Percentiles rank a stretch among this genome's conserved stretches.
phyloP scores from a whole-genome alignment of 805 yeast species.

The Yarrowia sp. region DNA sequence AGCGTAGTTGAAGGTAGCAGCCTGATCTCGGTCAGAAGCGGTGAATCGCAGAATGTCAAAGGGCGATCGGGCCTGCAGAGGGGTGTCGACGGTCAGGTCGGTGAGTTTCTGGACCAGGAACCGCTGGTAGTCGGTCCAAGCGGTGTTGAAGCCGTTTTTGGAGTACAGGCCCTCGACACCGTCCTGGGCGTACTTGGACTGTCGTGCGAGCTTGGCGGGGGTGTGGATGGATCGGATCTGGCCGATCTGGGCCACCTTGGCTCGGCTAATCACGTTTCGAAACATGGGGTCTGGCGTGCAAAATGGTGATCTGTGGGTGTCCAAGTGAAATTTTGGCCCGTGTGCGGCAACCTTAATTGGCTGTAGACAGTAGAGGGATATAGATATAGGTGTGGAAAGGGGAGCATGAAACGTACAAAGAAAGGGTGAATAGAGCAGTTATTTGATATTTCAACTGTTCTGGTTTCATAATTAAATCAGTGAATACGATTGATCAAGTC shows the following conservation, averaged over 20 bases:
- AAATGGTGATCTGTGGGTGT: conserved; percentile 6
- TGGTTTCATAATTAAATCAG: too few relatives aligned
- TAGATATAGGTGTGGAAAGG: too few relatives aligned
- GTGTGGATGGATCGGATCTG: conserved; percentile 57
- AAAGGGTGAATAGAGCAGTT: too few relatives aligned
- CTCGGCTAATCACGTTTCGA: conserved; percentile 36
- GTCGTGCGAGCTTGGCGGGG: conserved; percentile 63
- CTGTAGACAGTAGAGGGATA: not conserved
- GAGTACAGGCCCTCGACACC: conserved; percentile 75
- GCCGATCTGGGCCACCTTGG: conserved; percentile 21
- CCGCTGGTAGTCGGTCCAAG: conserved; percentile 84
- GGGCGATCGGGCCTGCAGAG: conserved; percentile 76
- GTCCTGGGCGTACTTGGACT: conserved; percentile 51
- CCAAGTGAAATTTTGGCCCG: conserved; percentile 33
- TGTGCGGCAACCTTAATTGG: conserved; percentile 17
- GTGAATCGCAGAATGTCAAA: conserved; percentile 69
- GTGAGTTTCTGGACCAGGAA: conserved; percentile 59
- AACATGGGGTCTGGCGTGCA: conserved; percentile 35
- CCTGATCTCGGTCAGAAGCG: conserved; percentile 68
- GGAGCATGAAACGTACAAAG: too few relatives aligned
- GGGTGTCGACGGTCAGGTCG: conserved; percentile 77
- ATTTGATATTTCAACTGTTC: too few relatives aligned
- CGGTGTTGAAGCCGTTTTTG: conserved; percentile 67
- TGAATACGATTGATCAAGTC: too few relatives aligned
- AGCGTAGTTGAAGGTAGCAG: conserved; percentile 82